Base-by-base conservation (phyloP, 1,139 yeast genomes). In the Yamadazyma taylorii region DNA sequence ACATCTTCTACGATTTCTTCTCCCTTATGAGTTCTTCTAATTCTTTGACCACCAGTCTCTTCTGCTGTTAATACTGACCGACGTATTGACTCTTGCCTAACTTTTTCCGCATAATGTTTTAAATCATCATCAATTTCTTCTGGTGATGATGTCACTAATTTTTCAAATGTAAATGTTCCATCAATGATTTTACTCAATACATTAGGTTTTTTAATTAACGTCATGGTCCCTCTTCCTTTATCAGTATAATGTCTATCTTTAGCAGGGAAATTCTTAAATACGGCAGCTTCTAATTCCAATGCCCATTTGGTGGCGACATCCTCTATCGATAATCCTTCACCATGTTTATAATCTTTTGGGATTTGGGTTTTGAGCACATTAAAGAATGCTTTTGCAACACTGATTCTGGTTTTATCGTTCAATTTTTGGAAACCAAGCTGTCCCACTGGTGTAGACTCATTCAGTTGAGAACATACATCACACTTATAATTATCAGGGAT, bases 21-120 rank as follows among this genome's bases (percentile, higher is more conserved):
- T 22, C 96, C 96, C 55, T 85, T 86, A 54, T 86, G 95, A 2
- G 95, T 86, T 51, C 87, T 69, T 48, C 89, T 72, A 38, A 86
- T 79, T 35, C 82, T 69, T 19, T 86, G 86, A 24, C 58, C 60
- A 11, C 23, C 17, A 3, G 51, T 54, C 24, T 64, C 69, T 24
- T 75, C 77, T 31, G 66, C 75, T 33, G 79, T 79, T 30, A 85
- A 60, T 8, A 85, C 83, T 3, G 85, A 71, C 37, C 83, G 78
- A 22, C 79, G 69, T 32, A 84, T 75, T 30, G 83, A 75, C 52
- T 83, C 85, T 43, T 77, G 76, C 35, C 85, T 75, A n/a, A 85
- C 86, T 38, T 77, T 75, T 45, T 81, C 85, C 12, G 89, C 90
- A 40, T 82, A 76, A 47, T 75, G 70, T 50, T 79, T 82, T 40